Conservation (phyloP, 495 filamentous ascomycete species). For the Penicillium soppii region DNA sequence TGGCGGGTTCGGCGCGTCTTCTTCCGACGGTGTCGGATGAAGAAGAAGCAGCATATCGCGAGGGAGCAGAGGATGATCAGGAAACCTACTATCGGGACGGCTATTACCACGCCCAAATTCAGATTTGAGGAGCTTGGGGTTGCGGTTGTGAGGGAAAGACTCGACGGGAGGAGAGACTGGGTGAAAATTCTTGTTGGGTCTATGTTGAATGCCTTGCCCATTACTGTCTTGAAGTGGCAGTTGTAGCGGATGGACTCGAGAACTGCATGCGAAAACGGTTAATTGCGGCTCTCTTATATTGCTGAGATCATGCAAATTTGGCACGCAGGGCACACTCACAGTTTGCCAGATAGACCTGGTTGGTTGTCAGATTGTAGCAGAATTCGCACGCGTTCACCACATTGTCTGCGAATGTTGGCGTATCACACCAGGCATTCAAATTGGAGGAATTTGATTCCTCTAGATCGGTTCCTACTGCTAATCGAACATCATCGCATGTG, state of each 20-base stretch:
- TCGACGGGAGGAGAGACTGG: constrained; percentile 38
- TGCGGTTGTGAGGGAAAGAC: constrained; percentile 25
- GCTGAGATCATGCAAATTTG: constrained; percentile 1
- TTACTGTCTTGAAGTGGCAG: constrained; percentile 42
- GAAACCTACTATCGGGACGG: constrained; percentile 45
- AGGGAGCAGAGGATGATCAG: constrained; percentile 30
- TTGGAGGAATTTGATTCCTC: constrained; percentile 26
- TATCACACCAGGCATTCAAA: constrained; percentile 34
- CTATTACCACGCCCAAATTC: constrained; percentile 45
- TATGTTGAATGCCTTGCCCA: constrained; percentile 39
- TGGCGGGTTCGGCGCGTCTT: constrained; percentile 20
- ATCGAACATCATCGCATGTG: constrained; percentile 35
- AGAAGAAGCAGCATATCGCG: constrained; percentile 37
- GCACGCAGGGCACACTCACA: constrained; percentile 36
- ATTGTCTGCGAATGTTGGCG: constrained; percentile 39
- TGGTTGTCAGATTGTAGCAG: constrained; percentile 45
- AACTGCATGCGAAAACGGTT: constrained; percentile 29
- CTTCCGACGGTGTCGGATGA: constrained; percentile 38
- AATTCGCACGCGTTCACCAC: constrained; percentile 41
- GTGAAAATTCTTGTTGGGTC: constrained; percentile 46
- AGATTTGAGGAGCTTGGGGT: constrained; percentile 20
- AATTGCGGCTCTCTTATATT: neutral
- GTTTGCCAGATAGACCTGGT: constrained; percentile 48
- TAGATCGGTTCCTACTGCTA: constrained; percentile 35
- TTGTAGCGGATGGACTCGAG: constrained; percentile 50